Percentiles rank a stretch among this genome's conserved stretches.
Evolutionary conservation across 495 filamentous ascomycete species (phyloP).

Genomic region (Evansstolkia leycettana): DNA sequence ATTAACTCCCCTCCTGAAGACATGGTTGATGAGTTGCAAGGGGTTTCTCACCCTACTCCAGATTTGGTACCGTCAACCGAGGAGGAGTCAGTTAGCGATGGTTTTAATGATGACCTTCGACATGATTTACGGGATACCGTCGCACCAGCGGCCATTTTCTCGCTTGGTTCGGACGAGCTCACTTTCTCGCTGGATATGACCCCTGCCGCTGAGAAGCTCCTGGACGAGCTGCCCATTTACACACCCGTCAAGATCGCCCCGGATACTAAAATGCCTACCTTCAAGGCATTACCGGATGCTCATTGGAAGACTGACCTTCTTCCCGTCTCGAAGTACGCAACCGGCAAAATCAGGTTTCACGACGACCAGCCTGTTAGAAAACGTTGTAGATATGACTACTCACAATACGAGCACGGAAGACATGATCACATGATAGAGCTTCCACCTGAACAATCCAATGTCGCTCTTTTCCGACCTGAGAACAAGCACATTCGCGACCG

Average conservation of each 20-base stretch:
- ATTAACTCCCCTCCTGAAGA: conserved; percentile 19
- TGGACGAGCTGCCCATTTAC: conserved; percentile 76
- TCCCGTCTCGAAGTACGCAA: conserved; percentile 76
- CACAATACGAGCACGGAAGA: conserved; percentile 49
- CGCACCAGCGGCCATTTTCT: conserved; percentile 68
- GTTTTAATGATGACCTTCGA: conserved; percentile 32
- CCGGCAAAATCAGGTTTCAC: conserved; percentile 63
- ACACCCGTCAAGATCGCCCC: conserved; percentile 49
- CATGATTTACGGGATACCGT: conserved; percentile 27
- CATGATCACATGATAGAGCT: conserved; percentile 40
- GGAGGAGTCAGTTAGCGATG: conserved; percentile 40
- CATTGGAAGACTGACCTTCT: conserved; percentile 63
- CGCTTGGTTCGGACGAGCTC: conserved; percentile 67
- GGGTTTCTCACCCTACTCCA: conserved; percentile 45
- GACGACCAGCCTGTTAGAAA: conserved; percentile 58
- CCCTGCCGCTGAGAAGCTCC: conserved; percentile 63
- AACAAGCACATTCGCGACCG: conserved; percentile 84
- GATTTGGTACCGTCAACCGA: conserved; percentile 57
- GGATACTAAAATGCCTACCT: conserved; percentile 38
- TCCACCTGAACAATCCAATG: conserved; percentile 58
- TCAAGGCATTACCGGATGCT: conserved; percentile 51
- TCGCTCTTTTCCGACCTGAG: conserved; percentile 80
- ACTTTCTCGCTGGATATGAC: conserved; percentile 68
- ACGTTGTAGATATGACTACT: conserved; percentile 67
- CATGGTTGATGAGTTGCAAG: conserved; percentile 18